Conservation (phyloP, 208 protist genomes). For the Acanthamoeba sp. region DNA sequence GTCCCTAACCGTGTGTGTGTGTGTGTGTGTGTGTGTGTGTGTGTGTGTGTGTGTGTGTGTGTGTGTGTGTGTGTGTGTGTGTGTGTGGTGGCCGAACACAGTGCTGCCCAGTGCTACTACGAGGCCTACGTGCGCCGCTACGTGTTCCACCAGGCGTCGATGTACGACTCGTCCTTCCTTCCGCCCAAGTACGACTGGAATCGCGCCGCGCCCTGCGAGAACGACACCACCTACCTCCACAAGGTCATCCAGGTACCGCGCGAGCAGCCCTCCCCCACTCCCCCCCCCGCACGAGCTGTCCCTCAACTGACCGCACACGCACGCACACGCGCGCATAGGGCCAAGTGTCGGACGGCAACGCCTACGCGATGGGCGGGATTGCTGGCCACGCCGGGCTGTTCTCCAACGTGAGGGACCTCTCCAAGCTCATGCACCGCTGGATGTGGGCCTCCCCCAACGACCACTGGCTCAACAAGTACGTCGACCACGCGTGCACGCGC, state of each 20-base stretch:
- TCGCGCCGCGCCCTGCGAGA: conserved; percentile 80
- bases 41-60: neutral
- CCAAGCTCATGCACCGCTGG: conserved; percentile 72
- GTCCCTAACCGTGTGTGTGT: too few relatives aligned
- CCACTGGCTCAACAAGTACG: conserved; percentile 3
- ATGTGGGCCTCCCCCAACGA: conserved; percentile 77
- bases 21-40: too few relatives aligned
- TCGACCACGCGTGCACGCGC: neutral
- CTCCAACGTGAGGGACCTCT: conserved; percentile 78
- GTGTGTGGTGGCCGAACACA: neutral
- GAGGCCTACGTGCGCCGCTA: conserved; percentile 87
- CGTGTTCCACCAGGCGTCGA: conserved; percentile 76
- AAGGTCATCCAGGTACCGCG: conserved; percentile 76
- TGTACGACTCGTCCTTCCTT: conserved; percentile 79
- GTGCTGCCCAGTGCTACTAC: conserved; percentile 83
- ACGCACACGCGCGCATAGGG: neutral
- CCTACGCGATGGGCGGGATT: conserved; percentile 88
- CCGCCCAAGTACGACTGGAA: neutral
- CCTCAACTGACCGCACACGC: neutral
- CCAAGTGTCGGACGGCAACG: conserved; percentile 87
- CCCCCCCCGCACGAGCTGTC: neutral
- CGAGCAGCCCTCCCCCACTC: neutral
- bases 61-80: neutral
- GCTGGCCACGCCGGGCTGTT: conserved; percentile 88
- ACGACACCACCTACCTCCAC: conserved; percentile 86